Evolutionary conservation across 768 basidiomycete genomes (phyloP), one percentile per base, ranked within the genome.

Genomic region (Russula virescens): DNA sequence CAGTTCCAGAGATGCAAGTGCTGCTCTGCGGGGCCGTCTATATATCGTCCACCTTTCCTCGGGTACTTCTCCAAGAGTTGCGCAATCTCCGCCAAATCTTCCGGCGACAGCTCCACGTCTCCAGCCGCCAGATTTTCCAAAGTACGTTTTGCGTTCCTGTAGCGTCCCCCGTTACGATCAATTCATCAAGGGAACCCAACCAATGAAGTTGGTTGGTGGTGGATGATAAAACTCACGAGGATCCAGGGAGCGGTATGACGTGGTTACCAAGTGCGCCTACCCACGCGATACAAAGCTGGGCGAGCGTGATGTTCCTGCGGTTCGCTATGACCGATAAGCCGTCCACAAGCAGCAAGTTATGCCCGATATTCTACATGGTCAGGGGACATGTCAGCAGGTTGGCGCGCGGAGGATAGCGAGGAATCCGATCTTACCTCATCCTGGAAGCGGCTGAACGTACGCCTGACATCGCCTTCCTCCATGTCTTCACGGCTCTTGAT

Each of bases 241-340:
- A 76, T 0, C 81, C 81, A 0, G 81, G 80, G 21, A 83, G 74
- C 4, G 81, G 80, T 59, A 83, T 73, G 23, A 78, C 74, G 68
- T 79, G 73, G 7, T 55, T 48, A 18, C 76, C 76, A 7, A 72
- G 72, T 7, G 73, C 68, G 26, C 50, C 52, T 3, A 78, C 76
- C 77, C 77, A 79, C 1, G 76, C 76, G 38, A 78, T 71, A 64
- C 69, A 70, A 16, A 79, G 71, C 65, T 77, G 75, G 0, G 73
- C 76, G 5, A 78, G 70, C 0, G 78, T 75, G 35, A 80, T 68
- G 6, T 74, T 74, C 70, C 78, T 80, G 68, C 72, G 74, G 52
- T 71, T 64, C 1, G 79, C 80, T 34, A 82, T 70, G n/a, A 62
- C 69, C 55, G 75, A 67, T 38, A 82, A 66, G 21, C 64, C 70